Evolutionary conservation across 139 green algal species (phyloP), one percentile per base, ranked within the genome.

Genomic region (Tetradesmus obliquus): DNA sequence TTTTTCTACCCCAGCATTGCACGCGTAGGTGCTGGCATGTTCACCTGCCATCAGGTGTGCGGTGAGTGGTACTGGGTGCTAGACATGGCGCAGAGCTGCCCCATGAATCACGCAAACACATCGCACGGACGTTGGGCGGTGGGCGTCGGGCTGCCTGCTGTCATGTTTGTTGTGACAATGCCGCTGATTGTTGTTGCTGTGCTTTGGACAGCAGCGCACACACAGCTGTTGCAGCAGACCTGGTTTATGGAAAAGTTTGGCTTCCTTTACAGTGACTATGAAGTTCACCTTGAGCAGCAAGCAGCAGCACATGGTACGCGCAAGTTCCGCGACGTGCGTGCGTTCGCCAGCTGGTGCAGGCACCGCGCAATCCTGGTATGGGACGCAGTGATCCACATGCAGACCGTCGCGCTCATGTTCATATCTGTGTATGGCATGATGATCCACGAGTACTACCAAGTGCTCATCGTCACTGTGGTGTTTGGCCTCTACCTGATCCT

Each of bases 361-460:
- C 82, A 87, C 45, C 9, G 51, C 20, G 1, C 32, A 6, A 12
- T 1, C 12, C 2, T 87, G 53, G 55, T 71, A 20, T 87, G 82
- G 82, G 82, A 87, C 32, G 82, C 20, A 0, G 82, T 87, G 51
- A 71, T 87, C 55, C 82, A 87, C 55, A 12, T 69, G 24, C 82
- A 87, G 54, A 87, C 82, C 1, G 2, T 87, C 0, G 9, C 72
- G 6, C 82, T 87, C 17, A 32, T 71, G 15, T 24, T 87, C 17
- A 12, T 87, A 1, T 72, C 54, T 54, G 82, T 87, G 20, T 87
- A 74, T 71, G 82, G 82, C 7, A 15, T 45, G 53, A 24, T 87
- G 20, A 8, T 87, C 4, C 82, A 87, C 22, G 82, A 87, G 82
- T 87, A 87, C 55, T 54, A 87, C 82, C 82, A 87, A n/a, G 55